A percentile compares a stretch with the other conserved stretches of the same genome.
Conservation (phyloP, 2,329 filamentous ascomycete species). For the Podosphaera fusca region DNA sequence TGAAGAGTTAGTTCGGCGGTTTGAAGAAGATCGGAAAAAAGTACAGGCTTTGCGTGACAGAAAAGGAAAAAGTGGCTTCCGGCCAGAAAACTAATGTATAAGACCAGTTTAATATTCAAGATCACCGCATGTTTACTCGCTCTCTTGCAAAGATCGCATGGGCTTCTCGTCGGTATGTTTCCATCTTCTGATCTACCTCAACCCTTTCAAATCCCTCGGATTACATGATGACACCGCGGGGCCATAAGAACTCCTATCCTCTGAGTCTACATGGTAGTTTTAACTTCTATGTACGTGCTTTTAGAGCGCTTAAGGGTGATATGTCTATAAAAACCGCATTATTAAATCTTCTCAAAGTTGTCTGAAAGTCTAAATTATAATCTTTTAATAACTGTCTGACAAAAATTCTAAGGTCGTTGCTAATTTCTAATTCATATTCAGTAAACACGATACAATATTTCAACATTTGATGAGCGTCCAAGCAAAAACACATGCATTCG, state of each 20-base stretch:
- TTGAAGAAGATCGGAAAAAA: slow-evolving; percentile 54
- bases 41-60: slow-evolving; percentile 47
- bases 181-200: slow-evolving; percentile 1
- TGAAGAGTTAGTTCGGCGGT: slow-evolving; percentile 19
- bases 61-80: slow-evolving; percentile 30
- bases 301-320: slow-evolving; percentile 10
- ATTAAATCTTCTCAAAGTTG: slow-evolving; percentile 40
- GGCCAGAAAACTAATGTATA: slow-evolving; percentile 21
- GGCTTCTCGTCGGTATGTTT: slow-evolving; percentile 6
- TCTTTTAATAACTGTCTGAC: no score
- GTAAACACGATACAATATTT: no score
- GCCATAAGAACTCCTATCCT: slow-evolving; percentile 23
- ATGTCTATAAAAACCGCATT: slow-evolving; percentile 41
- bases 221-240: slow-evolving; percentile 26
- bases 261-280: slow-evolving; percentile 15
- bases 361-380: slow-evolving; percentile 22
- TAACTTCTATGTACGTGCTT: slow-evolving; percentile 9
- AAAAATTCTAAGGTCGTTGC: no score
- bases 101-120: not conserved
- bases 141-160: not conserved
- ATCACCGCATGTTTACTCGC: slow-evolving; percentile 14
- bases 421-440: no score
- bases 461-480: no score
- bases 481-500: no score
- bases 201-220: not conserved